phyloP scores from a whole-genome alignment of 2,329 filamentous ascomycete genomes.

The Chrysoporthe deuterocubensis region DNA sequence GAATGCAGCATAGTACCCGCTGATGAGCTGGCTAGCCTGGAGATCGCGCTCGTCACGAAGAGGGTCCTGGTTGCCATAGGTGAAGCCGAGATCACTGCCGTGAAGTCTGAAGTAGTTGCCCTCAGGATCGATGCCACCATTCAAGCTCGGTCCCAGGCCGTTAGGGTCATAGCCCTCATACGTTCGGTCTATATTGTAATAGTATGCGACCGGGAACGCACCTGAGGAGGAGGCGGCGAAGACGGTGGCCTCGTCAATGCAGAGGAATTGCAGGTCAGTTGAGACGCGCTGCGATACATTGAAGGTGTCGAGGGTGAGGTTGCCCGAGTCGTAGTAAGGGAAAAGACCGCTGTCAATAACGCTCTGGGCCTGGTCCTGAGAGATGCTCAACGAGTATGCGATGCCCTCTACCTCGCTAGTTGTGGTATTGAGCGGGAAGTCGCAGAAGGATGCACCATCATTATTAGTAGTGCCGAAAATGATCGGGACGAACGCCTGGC shows the following conservation, averaged over 20 bases:
- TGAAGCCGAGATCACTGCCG: slow-evolving; percentile 26
- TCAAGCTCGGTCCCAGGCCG: slow-evolving; percentile 13
- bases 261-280: slow-evolving; percentile 59
- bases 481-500: slow-evolving; percentile 52
- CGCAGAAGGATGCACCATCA: slow-evolving; percentile 55
- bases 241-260: slow-evolving; percentile 58
- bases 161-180: slow-evolving; percentile 25
- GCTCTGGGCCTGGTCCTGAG: slow-evolving; percentile 43
- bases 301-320: slow-evolving; percentile 57
- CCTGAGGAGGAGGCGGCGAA: slow-evolving; percentile 43
- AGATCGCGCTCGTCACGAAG: slow-evolving; percentile 21
- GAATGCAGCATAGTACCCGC: slow-evolving; percentile 25
- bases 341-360: slow-evolving; percentile 53
- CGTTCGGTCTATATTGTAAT: slow-evolving; percentile 23
- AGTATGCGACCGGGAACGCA: slow-evolving; percentile 25
- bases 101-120: slow-evolving; percentile 25
- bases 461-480: slow-evolving; percentile 55
- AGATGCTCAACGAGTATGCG: slow-evolving; percentile 49
- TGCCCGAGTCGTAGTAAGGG: slow-evolving; percentile 51
- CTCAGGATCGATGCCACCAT: slow-evolving; percentile 17
- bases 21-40: slow-evolving; percentile 25
- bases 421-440: slow-evolving; percentile 48
- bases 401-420: slow-evolving; percentile 47
- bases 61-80: slow-evolving; percentile 22
- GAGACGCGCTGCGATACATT: slow-evolving; percentile 57